A percentile compares a stretch with the other conserved stretches of the same genome.
Conservation (phyloP, 192 early-diverging fungal species). For the Backusella westeae region DNA sequence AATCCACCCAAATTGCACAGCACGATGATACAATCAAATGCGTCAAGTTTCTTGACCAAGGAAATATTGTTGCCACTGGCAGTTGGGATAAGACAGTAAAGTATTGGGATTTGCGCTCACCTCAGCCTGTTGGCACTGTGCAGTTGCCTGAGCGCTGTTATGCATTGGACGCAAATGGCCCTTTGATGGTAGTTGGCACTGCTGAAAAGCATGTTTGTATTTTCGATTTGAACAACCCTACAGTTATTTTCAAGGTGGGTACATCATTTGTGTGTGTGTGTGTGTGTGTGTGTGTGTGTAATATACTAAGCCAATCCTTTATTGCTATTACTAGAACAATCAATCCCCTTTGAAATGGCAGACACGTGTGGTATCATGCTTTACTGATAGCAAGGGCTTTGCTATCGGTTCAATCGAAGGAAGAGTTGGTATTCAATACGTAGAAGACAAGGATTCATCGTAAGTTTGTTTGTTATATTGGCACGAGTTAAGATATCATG, state of each 20-base stretch:
- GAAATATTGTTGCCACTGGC: conserved; percentile 78
- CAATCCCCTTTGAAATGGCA: conserved; percentile 80
- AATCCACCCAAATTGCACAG: conserved; percentile 78
- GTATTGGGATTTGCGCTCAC: conserved; percentile 92
- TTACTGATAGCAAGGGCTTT: conserved; percentile 75
- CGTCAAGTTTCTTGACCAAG: conserved; percentile 73
- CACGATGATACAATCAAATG: conserved; percentile 90
- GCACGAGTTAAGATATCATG: not conserved
- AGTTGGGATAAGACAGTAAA: conserved; percentile 97
- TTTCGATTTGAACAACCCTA: conserved; percentile 81
- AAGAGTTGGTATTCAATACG: conserved; percentile 88
- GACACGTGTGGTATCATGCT: conserved; percentile 81
- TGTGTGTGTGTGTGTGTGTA: not conserved
- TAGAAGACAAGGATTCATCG: conserved; percentile 74
- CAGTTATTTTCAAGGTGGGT: conserved; percentile 64
- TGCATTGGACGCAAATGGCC: conserved; percentile 79
- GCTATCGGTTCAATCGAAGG: conserved; percentile 95
- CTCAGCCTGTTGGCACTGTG: conserved; percentile 70
- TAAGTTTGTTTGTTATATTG: conserved; percentile 24
- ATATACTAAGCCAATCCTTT: not conserved
- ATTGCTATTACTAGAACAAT: conserved; percentile 11
- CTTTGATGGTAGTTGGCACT: conserved; percentile 88
- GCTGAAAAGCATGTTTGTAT: conserved; percentile 84
- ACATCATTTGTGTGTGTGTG: not conserved
- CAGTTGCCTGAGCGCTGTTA: conserved; percentile 86